Conservation (phyloP, 73 alveolate genomes). For the Paramecium sexaurelia region DNA sequence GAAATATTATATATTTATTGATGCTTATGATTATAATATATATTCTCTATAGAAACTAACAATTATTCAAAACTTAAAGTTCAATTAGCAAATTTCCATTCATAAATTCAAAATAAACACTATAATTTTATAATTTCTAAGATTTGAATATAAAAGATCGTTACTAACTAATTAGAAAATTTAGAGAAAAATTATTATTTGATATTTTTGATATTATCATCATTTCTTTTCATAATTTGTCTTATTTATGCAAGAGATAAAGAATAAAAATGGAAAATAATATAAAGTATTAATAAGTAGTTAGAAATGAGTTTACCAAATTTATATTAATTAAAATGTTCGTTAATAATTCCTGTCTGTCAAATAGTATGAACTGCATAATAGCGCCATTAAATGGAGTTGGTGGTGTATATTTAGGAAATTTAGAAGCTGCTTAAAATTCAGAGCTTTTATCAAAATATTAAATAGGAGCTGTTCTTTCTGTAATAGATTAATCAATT, state of each 20-base stretch:
- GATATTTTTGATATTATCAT: neutral
- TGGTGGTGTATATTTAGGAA: slow-evolving; percentile 17
- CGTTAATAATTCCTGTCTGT: slow-evolving; percentile 46
- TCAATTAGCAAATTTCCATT: too few species aligned
- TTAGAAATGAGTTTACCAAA: neutral
- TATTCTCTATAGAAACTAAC: neutral
- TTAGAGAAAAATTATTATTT: neutral
- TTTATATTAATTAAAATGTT: neutral
- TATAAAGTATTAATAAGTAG: neutral
- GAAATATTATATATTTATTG: neutral
- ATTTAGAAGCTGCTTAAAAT: slow-evolving; percentile 41
- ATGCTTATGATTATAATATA: neutral
- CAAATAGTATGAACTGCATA: slow-evolving; percentile 12
- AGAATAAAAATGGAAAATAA: neutral
- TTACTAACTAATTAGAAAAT: too few species aligned
- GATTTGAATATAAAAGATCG: too few species aligned
- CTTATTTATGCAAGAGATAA: neutral
- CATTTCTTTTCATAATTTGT: neutral
- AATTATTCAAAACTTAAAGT: too few species aligned
- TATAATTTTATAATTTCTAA: too few species aligned
- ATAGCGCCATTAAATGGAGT: neutral
- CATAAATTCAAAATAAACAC: too few species aligned
- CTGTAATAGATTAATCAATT: slow-evolving; percentile 21
- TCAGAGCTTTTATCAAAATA: neutral
- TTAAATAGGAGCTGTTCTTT: neutral